Evolutionary conservation across 306 rosid species (phyloP).

Genomic region (Quercus engelmannii): DNA sequence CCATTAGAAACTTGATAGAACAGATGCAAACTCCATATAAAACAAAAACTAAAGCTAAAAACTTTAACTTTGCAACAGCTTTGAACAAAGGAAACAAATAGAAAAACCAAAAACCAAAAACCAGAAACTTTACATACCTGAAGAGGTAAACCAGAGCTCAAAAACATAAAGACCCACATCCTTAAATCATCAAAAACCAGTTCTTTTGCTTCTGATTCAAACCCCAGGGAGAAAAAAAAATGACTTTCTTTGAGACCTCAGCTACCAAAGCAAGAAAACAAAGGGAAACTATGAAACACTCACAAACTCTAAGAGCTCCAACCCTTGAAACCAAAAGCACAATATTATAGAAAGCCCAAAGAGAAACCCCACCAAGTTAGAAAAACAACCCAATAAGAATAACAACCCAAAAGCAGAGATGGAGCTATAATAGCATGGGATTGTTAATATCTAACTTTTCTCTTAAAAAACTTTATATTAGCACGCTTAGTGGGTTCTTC

Average conservation of each 20-base stretch:
- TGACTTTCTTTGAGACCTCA: neutral
- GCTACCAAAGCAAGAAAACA: neutral
- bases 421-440: conserved; percentile 52
- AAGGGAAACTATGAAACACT: neutral
- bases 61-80: neutral
- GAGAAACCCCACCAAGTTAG: conserved; percentile 28
- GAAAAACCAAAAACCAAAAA: neutral
- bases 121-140: conserved; percentile 7
- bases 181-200: neutral
- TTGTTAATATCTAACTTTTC: conserved; percentile 38
- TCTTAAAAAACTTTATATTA: conserved; percentile 35
- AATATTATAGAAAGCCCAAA: conserved; percentile 10
- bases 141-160: conserved; percentile 31
- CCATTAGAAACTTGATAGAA: neutral
- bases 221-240: neutral
- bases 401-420: conserved; percentile 25
- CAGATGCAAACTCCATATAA: neutral
- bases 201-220: neutral
- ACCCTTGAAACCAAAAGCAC: conserved; percentile 7
- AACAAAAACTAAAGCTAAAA: neutral
- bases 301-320: conserved; percentile 4
- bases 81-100: neutral
- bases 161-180: conserved; percentile 29
- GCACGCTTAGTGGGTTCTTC: conserved; percentile 55
- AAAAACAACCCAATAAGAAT: conserved; percentile 12